phyloP scores from a whole-genome alignment of 2,329 filamentous ascomycete species.

The Aspergillus thermomutatus region DNA sequence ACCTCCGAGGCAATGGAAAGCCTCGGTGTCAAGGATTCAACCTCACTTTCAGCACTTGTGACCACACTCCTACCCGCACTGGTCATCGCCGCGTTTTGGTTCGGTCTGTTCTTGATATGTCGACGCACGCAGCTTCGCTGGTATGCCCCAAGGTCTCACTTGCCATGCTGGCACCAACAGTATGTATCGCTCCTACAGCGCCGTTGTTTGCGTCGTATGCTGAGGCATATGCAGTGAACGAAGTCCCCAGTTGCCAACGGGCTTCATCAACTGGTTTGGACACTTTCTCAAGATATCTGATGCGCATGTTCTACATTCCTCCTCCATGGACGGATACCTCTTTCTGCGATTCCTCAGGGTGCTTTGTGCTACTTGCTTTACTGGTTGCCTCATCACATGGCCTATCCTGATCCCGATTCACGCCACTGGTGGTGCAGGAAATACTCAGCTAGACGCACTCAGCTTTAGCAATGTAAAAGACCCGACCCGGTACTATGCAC shows the following conservation, averaged over 20 bases:
- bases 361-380: slow-evolving; percentile 71
- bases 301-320: slow-evolving; percentile 80
- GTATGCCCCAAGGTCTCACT: slow-evolving; percentile 43
- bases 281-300: slow-evolving; percentile 60
- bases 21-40: slow-evolving; percentile 38
- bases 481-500: slow-evolving; percentile 70
- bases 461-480: slow-evolving; percentile 72
- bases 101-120: slow-evolving; percentile 46
- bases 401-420: slow-evolving; percentile 86
- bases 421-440: slow-evolving; percentile 69
- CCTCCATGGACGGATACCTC: slow-evolving; percentile 86
- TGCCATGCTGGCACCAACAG: slow-evolving; percentile 42
- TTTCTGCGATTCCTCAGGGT: slow-evolving; percentile 86
- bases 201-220: background rate
- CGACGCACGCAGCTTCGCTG: slow-evolving; percentile 45
- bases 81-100: slow-evolving; percentile 42
- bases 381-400: slow-evolving; percentile 80
- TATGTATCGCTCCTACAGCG: slow-evolving; percentile 17
- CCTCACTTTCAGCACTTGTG: slow-evolving; percentile 49
- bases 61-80: slow-evolving; percentile 49
- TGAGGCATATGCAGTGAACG: slow-evolving; percentile 35
- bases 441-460: slow-evolving; percentile 69
- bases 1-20: slow-evolving; percentile 27
- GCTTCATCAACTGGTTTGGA: slow-evolving; percentile 54
- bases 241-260: slow-evolving; percentile 46